Evolutionary conservation across 2,329 filamentous ascomycete genomes (phyloP).

Genomic region (Ophiostoma fasciatum): DNA sequence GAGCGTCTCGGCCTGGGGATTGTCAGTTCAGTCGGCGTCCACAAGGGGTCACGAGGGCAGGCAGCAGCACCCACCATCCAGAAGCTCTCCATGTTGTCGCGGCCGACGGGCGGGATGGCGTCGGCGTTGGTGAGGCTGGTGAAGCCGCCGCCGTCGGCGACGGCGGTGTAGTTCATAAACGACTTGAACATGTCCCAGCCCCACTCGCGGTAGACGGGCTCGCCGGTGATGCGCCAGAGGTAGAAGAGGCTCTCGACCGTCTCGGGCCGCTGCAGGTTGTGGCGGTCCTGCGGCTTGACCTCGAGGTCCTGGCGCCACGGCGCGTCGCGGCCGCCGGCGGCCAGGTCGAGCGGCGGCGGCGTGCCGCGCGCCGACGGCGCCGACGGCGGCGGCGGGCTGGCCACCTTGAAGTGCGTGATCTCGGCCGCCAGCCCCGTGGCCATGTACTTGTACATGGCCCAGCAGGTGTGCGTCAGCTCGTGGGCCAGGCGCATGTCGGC

Average conservation of each 20-base stretch:
- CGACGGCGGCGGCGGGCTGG: constrained; percentile 50
- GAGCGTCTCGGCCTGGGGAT: constrained; percentile 67
- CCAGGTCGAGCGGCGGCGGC: constrained; percentile 34
- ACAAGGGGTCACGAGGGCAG: too few species aligned
- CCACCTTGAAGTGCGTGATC: constrained; percentile 79
- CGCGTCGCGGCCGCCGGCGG: constrained; percentile 38
- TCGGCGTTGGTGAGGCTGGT: constrained; percentile 67
- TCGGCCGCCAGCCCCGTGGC: constrained; percentile 85
- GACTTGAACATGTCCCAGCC: constrained; percentile 97
- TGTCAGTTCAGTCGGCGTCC: too few species aligned
- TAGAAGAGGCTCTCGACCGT: constrained; percentile 95
- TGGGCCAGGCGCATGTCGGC: constrained; percentile 75
- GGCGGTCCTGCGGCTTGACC: constrained; percentile 67
- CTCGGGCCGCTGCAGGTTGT: constrained; percentile 91
- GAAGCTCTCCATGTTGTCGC: constrained; percentile 98
- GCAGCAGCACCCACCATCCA: constrained; percentile 72
- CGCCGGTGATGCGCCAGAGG: constrained; percentile 96
- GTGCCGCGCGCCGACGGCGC: constrained; percentile 31
- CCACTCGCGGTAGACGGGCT: constrained; percentile 82
- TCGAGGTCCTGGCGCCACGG: constrained; percentile 65
- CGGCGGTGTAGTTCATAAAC: constrained; percentile 73
- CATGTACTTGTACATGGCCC: constrained; percentile 91
- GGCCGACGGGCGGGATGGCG: constrained; percentile 47
- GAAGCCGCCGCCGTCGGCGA: constrained; percentile 66
- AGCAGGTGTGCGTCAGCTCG: constrained; percentile 93